phyloP scores from a whole-genome alignment of 352 stramenopile species.

The Phytopythium aichiense region DNA sequence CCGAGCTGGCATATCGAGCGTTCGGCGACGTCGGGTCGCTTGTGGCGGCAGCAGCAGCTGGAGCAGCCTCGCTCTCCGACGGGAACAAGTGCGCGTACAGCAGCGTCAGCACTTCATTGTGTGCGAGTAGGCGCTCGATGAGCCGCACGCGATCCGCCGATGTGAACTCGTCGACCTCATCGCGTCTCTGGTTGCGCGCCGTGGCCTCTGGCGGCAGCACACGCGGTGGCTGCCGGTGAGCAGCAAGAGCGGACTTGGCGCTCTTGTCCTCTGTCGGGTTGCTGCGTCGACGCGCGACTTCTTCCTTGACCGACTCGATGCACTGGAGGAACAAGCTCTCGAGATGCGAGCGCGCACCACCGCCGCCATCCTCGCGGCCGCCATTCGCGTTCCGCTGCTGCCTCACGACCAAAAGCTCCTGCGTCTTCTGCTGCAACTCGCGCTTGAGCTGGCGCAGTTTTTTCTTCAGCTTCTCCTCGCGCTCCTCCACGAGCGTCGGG shows the following conservation, averaged over 20 bases:
- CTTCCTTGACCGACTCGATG: constrained; percentile 79
- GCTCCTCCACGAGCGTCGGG: constrained; percentile 34
- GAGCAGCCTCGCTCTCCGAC: constrained; percentile 11
- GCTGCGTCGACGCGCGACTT: constrained; percentile 45
- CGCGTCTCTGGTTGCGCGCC: constrained; percentile 16
- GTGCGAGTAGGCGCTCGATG: constrained; percentile 69
- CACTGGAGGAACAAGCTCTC: constrained; percentile 81
- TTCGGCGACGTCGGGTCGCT: neutral
- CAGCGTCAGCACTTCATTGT: constrained; percentile 76
- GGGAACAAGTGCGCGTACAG: constrained; percentile 79
- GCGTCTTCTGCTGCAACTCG: constrained; percentile 61
- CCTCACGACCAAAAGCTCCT: constrained; percentile 37
- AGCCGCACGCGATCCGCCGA: constrained; percentile 58
- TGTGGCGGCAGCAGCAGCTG: neutral
- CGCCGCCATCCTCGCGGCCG: constrained; percentile 14
- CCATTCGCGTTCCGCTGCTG: constrained; percentile 32
- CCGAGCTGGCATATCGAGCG: neutral
- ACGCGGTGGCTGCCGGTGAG: neutral
- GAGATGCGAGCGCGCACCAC: constrained; percentile 37
- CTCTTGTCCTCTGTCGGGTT: constrained; percentile 3
- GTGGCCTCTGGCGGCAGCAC: constrained; percentile 8
- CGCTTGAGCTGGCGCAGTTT: constrained; percentile 65
- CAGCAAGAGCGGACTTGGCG: neutral
- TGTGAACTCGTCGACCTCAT: constrained; percentile 72
- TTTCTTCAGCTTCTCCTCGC: constrained; percentile 65